Evolutionary conservation across 192 early-diverging fungal species (phyloP), one percentile per base, ranked within the genome.

Genomic region (Umbelopsis ramanniana): DNA sequence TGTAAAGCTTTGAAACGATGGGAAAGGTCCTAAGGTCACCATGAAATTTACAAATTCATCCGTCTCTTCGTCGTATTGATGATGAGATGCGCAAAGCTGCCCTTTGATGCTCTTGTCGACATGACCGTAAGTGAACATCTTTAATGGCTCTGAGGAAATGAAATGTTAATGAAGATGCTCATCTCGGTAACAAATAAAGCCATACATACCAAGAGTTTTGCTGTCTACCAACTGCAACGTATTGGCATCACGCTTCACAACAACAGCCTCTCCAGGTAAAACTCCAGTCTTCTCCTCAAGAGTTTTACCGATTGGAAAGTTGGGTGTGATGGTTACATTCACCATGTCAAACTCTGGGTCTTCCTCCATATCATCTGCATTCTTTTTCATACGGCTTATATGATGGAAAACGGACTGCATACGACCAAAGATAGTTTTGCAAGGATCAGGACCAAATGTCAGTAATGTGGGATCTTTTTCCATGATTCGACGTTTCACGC

Each of bases 301-400:
- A 6, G 17, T 15, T 22, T 54, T 43, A 4, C 79, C 79, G 7
- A 80, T 40, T 3, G 79, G 79, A 67, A 80, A 80, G 55, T 80
- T 80, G 4, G 79, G 79, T 5, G 79, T 80, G 52, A 76, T 71
- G 8, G 79, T 80, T 15, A 80, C 75, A 40, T 80, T 80, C 15
- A 80, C 79, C 70, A 76, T 73, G 33, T 80, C 79, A 63, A 71
- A 80, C 50, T 76, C 75, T n/a, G 79, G 72, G 66, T 80, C 79
- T 4, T 7, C 10, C 22, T 80, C 79, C 46, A 71, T 70, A 6
- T 67, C 33, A 22, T 48, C 19, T 17, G 69, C 73, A 33, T 79
- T 72, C 10, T 52, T 47, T 1, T 66, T 70, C 67, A 79, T 72
- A 15, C 67, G 71, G 6, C 69, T 68, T 19, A 80, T 74, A 50